Base-by-base conservation (phyloP, 2,329 filamentous ascomycete species). In the Fusarium sp. region DNA sequence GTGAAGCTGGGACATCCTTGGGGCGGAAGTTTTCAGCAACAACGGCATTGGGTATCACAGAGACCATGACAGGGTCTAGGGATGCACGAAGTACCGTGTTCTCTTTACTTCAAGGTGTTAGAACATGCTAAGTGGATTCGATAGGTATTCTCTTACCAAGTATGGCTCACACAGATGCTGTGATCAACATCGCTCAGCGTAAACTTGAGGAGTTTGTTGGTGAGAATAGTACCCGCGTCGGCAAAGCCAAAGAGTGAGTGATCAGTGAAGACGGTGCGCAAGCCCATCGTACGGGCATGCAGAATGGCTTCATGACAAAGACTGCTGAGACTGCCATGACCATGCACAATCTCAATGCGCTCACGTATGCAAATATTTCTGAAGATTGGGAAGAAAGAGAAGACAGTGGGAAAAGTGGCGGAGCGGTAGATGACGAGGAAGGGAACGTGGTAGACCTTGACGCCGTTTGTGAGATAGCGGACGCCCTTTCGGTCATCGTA, bases 331-430 rank as follows among this genome's bases (percentile, higher is more conserved):
- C 92, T 97, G 29, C 86, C 94, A 80, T 99, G 95, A n/a, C 94
- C 95, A 74, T 99, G 95, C 0, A 99, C 93, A 70, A 99, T 99
- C 76, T 98, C 91, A 68, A 99, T 97, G 59, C 89, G 87, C 77
- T 99, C 95, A 41, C 95, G 88, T 60, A 99, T 91, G 61, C 97
- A 87, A 70, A 99, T 98, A 70, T 98, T 96, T 54, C 95, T 89
- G 72, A 99, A 93, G n/a, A 97, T 88, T 9, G 96, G 95, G 71
- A 99, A 99, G 80, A 97, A 97, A 28, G 94, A 97, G 80, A 98
- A 98, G 73, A 99, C 93, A 6, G 96, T 98, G 0, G 95, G 95
- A 72, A 99, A 94, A 11, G 93, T 96, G 5, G 93, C 88, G 64
- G 93, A 91, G 69, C 96, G 92, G 77, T 97, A 98, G 70, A 99